Evolutionary conservation across 306 rosid species (phyloP).

Genomic region (Argentina anserina): DNA sequence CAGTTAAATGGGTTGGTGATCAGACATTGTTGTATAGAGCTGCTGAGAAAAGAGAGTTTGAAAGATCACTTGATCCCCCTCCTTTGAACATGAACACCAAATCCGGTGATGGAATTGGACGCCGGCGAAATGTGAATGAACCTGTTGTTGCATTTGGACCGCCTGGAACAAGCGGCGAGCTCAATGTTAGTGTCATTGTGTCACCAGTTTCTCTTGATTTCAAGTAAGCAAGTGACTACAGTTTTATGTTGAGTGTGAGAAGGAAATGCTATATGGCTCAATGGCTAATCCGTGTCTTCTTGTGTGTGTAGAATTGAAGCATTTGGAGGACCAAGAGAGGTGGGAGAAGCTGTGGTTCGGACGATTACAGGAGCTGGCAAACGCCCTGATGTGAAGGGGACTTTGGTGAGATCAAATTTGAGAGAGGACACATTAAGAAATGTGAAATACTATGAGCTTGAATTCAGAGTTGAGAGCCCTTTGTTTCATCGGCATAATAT

Average conservation of each 20-base stretch:
- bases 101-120: conserved; percentile 20
- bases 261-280: neutral
- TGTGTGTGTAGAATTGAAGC: conserved; percentile 58
- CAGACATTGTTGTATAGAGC: conserved; percentile 75
- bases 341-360: conserved; percentile 69
- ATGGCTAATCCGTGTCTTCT: neutral
- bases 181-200: conserved; percentile 84
- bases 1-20: conserved; percentile 89
- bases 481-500: conserved; percentile 62
- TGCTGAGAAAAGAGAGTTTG: conserved; percentile 59
- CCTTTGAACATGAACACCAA: conserved; percentile 29
- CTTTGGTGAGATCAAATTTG: conserved; percentile 49
- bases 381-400: conserved; percentile 56
- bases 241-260: neutral
- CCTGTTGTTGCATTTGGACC: conserved; percentile 86
- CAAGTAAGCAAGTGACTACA: conserved; percentile 42
- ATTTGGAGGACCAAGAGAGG: conserved; percentile 83
- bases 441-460: conserved; percentile 62
- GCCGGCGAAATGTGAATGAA: conserved; percentile 47
- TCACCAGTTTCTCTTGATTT: conserved; percentile 73
- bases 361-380: conserved; percentile 60
- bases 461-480: conserved; percentile 73
- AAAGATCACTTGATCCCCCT: conserved; percentile 80
- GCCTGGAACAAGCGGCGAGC: conserved; percentile 81
- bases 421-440: conserved; percentile 52